phyloP scores from a whole-genome alignment of 1,139 yeast species.

The Geotrichum klebahnii region DNA sequence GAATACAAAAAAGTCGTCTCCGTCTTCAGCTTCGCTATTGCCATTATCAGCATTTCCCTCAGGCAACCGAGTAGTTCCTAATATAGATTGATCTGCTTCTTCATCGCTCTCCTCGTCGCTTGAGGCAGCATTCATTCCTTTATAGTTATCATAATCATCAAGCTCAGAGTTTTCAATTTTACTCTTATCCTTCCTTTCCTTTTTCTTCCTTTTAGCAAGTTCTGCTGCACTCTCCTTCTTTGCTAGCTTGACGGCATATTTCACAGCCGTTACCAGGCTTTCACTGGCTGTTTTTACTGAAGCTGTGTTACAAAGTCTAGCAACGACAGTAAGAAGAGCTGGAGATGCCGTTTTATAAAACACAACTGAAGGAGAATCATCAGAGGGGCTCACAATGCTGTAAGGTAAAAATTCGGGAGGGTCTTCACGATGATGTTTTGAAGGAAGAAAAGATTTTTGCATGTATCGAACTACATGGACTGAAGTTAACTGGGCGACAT shows the following conservation, averaged over 20 bases:
- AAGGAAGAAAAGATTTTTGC: slow-evolving; percentile 27
- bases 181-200: slow-evolving; percentile 33
- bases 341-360: slow-evolving; percentile 14
- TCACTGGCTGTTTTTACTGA: slow-evolving; percentile 47
- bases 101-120: slow-evolving; percentile 26
- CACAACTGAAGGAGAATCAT: slow-evolving; percentile 6
- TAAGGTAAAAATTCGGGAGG: slow-evolving; percentile 25
- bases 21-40: slow-evolving; percentile 21
- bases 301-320: slow-evolving; percentile 58
- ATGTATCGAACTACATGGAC: slow-evolving; percentile 29
- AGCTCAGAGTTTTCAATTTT: slow-evolving; percentile 24
- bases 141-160: slow-evolving; percentile 24
- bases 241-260: slow-evolving; percentile 54
- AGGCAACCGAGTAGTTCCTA: slow-evolving; percentile 23
- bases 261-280: slow-evolving; percentile 56
- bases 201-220: slow-evolving; percentile 46
- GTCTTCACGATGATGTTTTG: slow-evolving; percentile 22
- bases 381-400: slow-evolving; percentile 13
- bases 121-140: slow-evolving; percentile 20
- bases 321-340: slow-evolving; percentile 40
- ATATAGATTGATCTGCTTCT: slow-evolving; percentile 36
- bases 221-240: slow-evolving; percentile 15
- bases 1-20: slow-evolving; percentile 21
- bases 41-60: slow-evolving; percentile 31
- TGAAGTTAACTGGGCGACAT: slow-evolving; percentile 28